phyloP scores from a whole-genome alignment of 2,329 filamentous ascomycete genomes.

The Pseudocercospora macadamiae region DNA sequence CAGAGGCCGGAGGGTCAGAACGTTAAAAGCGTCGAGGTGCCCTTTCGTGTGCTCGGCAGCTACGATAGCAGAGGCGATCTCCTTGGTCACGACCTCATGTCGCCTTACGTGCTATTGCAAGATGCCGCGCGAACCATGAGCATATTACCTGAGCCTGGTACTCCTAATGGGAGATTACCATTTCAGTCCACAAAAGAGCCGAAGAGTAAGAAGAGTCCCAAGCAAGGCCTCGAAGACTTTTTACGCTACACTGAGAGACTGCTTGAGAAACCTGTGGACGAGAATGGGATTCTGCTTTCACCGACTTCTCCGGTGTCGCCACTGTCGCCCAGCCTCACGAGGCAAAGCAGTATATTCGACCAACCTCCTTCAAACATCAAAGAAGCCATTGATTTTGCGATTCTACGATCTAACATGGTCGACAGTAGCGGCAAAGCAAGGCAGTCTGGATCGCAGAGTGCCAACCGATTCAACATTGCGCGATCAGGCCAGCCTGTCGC shows the following conservation, averaged over 20 bases:
- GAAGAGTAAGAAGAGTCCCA: constrained; percentile 41
- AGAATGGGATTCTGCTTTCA: constrained; percentile 67
- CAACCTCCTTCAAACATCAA: constrained; percentile 64
- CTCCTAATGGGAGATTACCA: constrained; percentile 16
- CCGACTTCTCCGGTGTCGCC: constrained; percentile 64
- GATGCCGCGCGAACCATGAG: constrained; percentile 69
- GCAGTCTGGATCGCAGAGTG: constrained; percentile 58
- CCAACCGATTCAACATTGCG: constrained; percentile 94
- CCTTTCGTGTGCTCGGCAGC: constrained; percentile 89
- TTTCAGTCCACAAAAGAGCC: constrained; percentile 24
- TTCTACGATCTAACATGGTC: constrained; percentile 74
- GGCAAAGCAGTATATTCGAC: constrained; percentile 38
- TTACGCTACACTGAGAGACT: constrained; percentile 77
- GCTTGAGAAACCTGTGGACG: constrained; percentile 60
- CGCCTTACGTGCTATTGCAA: constrained; percentile 83
- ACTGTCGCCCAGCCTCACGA: constrained; percentile 57
- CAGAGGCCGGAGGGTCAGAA: constrained; percentile 81
- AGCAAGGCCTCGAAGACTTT: constrained; percentile 63
- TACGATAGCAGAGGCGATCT: constrained; percentile 89
- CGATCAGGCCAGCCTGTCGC: constrained; percentile 90
- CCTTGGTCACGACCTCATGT: constrained; percentile 91
- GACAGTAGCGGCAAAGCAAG: constrained; percentile 54
- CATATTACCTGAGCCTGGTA: constrained; percentile 36
- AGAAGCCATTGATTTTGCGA: constrained; percentile 88
- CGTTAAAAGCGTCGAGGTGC: constrained; percentile 87